Evolutionary conservation across 176 grass and related monocot species (phyloP), one percentile per base, ranked within the genome.

Genomic region (Zea luxurians): DNA sequence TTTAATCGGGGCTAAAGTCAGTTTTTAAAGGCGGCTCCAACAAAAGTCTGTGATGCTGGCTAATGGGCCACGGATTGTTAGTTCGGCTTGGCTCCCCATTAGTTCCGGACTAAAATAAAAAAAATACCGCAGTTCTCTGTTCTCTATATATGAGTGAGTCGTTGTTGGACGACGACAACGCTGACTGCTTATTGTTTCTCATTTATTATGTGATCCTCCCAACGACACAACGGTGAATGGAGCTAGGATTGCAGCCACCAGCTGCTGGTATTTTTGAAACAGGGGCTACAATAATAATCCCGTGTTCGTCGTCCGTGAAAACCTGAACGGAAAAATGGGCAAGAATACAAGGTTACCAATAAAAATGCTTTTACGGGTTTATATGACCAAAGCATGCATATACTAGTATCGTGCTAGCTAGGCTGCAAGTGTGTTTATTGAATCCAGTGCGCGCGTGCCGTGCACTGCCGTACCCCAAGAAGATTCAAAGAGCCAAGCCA

Each of bases 401-500:
- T 35, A 8, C 7, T 50, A 73, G 41, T 48, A 11, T 18, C 3
- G 1, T 43, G 75, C 27, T 27, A 27, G 27, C 27, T 27, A 27
- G 27, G 27, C 27, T 41, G n/a, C 16, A 45, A 10, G 16, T 48
- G 61, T 66, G 13, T 37, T 11, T 4, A 27, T 27, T 27, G 27
- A 78, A 27, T 80, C 66, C 34, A 36, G 13, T 3, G 0, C 2
- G 1, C 46, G 52, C 54, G 7, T 36, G 43, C 53, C 54, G 7
- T 36, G 43, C 53, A 42, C 20, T 45, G 53, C 53, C 27, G 27
- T 27, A 73, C 6, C 60, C 74, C 60, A 73, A 61, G 36, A 15
- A 62, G 62, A 83, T 83, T 79, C 68, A 78, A 12, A 79, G 53
- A 54, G 75, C 63, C 75, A 83, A 47, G 10, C 27, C 61, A 41